A percentile compares a stretch with the other conserved stretches of the same genome.
Conservation (phyloP, 2,329 filamentous ascomycete species). For the Fonsecaea multimorphosa region DNA sequence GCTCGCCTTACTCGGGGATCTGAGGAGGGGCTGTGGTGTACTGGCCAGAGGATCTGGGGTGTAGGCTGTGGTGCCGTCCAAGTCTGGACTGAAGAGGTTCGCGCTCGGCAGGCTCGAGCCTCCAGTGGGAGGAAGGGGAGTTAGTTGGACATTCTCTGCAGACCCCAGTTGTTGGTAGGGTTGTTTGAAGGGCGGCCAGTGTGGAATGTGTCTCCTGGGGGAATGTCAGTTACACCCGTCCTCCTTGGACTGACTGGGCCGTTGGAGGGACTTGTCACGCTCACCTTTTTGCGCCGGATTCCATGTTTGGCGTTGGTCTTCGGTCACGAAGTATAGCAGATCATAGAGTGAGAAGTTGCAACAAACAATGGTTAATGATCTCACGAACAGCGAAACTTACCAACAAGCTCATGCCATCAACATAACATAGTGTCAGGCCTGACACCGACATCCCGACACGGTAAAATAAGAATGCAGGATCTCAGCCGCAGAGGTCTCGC, state of each 20-base stretch:
- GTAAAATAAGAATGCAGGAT: neutral
- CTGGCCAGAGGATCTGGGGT: conserved; percentile 30
- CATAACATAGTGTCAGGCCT: neutral
- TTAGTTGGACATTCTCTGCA: conserved; percentile 33
- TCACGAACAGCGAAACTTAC: conserved; percentile 3
- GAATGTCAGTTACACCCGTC: conserved; percentile 13
- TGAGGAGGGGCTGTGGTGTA: conserved; percentile 28
- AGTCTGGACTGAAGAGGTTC: conserved; percentile 34
- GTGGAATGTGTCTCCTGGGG: conserved; percentile 32
- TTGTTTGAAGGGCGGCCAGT: conserved; percentile 36
- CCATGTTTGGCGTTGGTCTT: conserved; percentile 20
- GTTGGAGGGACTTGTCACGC: neutral
- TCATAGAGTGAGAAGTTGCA: conserved; percentile 1
- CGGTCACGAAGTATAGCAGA: conserved; percentile 17
- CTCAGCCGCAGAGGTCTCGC: conserved; percentile 4
- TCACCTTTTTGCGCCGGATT: conserved; percentile 33
- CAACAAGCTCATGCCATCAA: conserved; percentile 1
- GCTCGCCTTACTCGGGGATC: conserved; percentile 20
- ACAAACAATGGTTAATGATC: conserved; percentile 6
- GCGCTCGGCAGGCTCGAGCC: conserved; percentile 29
- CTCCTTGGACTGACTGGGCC: neutral
- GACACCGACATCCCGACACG: conserved; percentile 21
- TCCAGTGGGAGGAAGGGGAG: conserved; percentile 29
- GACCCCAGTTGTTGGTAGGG: conserved; percentile 36
- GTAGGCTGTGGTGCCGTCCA: conserved; percentile 32